A percentile compares a stretch with the other conserved stretches of the same genome.
phyloP scores from a whole-genome alignment of 495 filamentous ascomycete genomes.

The Aspergillus biplanus region DNA sequence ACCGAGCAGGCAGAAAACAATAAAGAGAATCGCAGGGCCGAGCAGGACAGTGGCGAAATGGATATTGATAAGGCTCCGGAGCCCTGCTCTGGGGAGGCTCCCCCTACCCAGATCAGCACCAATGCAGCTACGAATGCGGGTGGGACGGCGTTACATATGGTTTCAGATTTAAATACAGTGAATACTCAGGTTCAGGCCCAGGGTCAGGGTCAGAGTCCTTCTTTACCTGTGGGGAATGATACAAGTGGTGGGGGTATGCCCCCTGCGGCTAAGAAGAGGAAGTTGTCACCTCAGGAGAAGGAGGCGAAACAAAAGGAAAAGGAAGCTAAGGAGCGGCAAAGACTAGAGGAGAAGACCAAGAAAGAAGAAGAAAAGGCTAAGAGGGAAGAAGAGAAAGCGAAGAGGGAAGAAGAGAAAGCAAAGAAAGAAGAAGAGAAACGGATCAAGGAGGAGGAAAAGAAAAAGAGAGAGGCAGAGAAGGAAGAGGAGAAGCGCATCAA shows the following conservation, averaged over 20 bases:
- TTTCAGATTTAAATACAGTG: slow-evolving; percentile 11
- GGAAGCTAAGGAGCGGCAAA: slow-evolving; percentile 54
- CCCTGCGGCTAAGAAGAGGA: slow-evolving; percentile 51
- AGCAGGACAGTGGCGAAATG: not conserved
- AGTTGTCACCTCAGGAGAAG: slow-evolving; percentile 56
- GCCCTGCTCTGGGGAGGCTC: not conserved
- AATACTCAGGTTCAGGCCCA: not conserved
- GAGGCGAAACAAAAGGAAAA: slow-evolving; percentile 55
- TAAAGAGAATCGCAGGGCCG: not conserved
- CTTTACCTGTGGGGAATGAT: not conserved
- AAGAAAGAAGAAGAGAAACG: slow-evolving; percentile 51
- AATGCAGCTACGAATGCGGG: not conserved
- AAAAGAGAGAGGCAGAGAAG: slow-evolving; percentile 36
- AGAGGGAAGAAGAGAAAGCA: slow-evolving; percentile 48
- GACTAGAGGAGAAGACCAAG: slow-evolving; percentile 45
- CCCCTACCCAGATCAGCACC: not conserved
- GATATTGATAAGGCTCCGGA: not conserved
- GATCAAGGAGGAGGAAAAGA: slow-evolving; percentile 45
- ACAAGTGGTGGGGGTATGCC: slow-evolving; percentile 8
- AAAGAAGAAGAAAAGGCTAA: slow-evolving; percentile 50
- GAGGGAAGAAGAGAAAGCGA: slow-evolving; percentile 48
- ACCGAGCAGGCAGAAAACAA: not conserved
- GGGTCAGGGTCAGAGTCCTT: not conserved
- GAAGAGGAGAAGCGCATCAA: slow-evolving; percentile 52
- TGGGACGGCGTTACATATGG: not conserved